A percentile compares a stretch with the other conserved stretches of the same genome.
Conservation (phyloP, 331 rosid species). For the Acacia pycnantha region DNA sequence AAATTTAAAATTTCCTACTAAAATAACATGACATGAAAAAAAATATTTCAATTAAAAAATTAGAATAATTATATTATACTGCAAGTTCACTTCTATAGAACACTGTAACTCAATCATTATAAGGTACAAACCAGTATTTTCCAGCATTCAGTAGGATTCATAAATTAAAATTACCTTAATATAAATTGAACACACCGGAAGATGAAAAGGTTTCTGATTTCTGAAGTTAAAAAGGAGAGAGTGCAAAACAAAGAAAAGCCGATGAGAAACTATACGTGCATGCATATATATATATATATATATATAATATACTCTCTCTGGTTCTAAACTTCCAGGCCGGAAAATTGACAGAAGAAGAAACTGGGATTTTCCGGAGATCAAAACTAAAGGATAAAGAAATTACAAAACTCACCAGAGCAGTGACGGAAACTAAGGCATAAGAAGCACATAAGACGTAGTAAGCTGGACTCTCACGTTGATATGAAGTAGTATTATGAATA, state of each 20-base stretch:
- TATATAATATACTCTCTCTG: fast-evolving
- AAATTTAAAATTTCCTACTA: no score
- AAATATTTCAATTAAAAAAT: neutral
- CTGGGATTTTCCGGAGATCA: no score
- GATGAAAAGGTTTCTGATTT: no score
- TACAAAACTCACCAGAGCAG: constrained; percentile 33
- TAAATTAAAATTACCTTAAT: neutral
- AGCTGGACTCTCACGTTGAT: constrained; percentile 25
- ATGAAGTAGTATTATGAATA: neutral
- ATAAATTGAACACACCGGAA: no score
- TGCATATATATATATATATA: fast-evolving
- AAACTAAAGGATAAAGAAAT: no score
- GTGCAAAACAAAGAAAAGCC: neutral
- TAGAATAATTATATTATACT: neutral
- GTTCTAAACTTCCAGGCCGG: no score
- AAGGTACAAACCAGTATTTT: no score
- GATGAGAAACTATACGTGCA: no score
- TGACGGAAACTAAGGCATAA: constrained; percentile 41
- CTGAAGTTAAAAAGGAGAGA: neutral
- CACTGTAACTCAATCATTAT: no score
- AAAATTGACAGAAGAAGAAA: neutral
- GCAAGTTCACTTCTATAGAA: neutral
- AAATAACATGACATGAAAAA: neutral
- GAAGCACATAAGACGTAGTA: constrained; percentile 32
- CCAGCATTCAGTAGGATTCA: neutral